Evolutionary conservation across 2,329 filamentous ascomycete species (phyloP).

Genomic region (Scytalidium lignicola): DNA sequence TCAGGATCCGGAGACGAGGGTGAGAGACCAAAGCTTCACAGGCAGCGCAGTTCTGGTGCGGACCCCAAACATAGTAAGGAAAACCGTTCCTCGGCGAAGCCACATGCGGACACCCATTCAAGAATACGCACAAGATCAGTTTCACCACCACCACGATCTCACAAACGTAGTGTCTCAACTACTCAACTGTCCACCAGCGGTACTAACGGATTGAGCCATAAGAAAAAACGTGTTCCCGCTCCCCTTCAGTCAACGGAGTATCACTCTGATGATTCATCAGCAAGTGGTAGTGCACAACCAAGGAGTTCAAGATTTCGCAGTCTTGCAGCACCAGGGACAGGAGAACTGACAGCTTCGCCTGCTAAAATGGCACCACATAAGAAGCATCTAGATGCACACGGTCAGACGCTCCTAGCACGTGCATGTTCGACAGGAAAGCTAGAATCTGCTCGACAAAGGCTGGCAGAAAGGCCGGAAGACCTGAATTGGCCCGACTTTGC

Average conservation of each 20-base stretch:
- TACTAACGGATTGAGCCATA: slow-evolving; percentile 50
- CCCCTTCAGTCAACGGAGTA: slow-evolving; percentile 59
- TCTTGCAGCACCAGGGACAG: slow-evolving; percentile 49
- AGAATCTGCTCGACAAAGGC: slow-evolving; percentile 65
- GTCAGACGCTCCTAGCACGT: slow-evolving; percentile 83
- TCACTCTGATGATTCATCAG: slow-evolving; percentile 62
- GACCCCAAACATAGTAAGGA: slow-evolving; percentile 19
- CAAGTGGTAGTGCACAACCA: slow-evolving; percentile 54
- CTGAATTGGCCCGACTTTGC: slow-evolving; percentile 88
- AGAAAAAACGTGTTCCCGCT: slow-evolving; percentile 57
- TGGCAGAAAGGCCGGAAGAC: slow-evolving; percentile 78
- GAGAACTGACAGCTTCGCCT: slow-evolving; percentile 59
- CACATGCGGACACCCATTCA: slow-evolving; percentile 11
- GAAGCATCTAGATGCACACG: slow-evolving; percentile 87
- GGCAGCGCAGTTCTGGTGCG: slow-evolving; percentile 19
- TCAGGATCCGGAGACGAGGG: slow-evolving; percentile 25
- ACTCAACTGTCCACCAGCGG: slow-evolving; percentile 54
- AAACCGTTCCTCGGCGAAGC: slow-evolving; percentile 13
- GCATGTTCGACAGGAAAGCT: slow-evolving; percentile 84
- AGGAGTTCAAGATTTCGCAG: slow-evolving; percentile 53
- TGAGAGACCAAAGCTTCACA: slow-evolving; percentile 14
- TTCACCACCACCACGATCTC: slow-evolving; percentile 53
- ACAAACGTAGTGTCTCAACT: slow-evolving; percentile 60
- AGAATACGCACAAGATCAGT: slow-evolving; percentile 37
- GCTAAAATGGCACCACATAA: slow-evolving; percentile 69